Base-by-base conservation (phyloP, 345 rosid genomes). In the Citrus mangshanensis region DNA sequence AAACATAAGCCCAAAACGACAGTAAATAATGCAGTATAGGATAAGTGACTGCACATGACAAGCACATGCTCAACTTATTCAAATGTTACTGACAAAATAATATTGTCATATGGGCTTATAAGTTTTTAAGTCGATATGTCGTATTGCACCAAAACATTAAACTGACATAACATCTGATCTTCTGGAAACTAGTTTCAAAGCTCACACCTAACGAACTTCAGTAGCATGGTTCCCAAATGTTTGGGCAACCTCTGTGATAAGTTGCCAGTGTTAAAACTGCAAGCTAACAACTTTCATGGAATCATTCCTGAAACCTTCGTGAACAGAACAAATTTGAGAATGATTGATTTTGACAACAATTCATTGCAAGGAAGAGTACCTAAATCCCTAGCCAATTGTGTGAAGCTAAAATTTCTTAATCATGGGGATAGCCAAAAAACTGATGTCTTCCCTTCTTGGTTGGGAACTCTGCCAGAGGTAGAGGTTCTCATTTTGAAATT, bases 171-270 rank as follows among this genome's bases (percentile, higher is more conserved):
- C 37, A 34, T 34, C 37, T 5, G 37, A 34, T 5, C 37, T 34
- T 34, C 7, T 34, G 1, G 37, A 1, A 34, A 34, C 37, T 34
- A 34, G 37, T 0, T 34, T 34, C 7, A 5, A 34, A 34, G 37
- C 37, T 34, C 37, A 34, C 37, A 34, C 37, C 37, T 34, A 34
- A 34, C 37, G 37, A 34, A 34, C 37, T 65, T 65, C 2, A 32
- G 14, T 19, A 42, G 69, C 69, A 37, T 8, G 28, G 62, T 84
- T 34, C 87, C 87, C 1, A 76, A 25, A 25, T 88, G 88, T 24
- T 77, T 88, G 16, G 75, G 67, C 22, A 63, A 80, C 12, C n/a
- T 73, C 1, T 61, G 70, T 21, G 2, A 1, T 6, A 1, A n/a
- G 4, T 51, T 81, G 9, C 4, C 54, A 0, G 19, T 73, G 0